Conservation (phyloP, 352 stramenopile species). For the Globisporangium abappressorium region DNA sequence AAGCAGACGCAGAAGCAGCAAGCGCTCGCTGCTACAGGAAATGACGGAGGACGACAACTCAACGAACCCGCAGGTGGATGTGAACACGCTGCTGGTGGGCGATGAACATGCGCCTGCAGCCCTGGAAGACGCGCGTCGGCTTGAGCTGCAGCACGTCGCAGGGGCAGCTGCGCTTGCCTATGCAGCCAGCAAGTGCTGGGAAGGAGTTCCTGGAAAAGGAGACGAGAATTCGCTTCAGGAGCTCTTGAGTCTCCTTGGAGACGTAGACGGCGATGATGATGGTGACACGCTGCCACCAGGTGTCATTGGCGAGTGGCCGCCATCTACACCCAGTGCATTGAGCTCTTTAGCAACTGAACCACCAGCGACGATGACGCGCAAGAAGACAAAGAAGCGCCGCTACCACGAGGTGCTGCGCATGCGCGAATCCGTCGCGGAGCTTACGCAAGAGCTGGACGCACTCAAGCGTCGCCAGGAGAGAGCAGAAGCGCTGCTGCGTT, state of each 20-base stretch:
- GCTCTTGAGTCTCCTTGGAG: background rate
- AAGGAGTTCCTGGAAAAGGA: background rate
- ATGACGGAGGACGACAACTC: too few relatives aligned
- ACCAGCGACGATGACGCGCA: background rate
- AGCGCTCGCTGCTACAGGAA: too few relatives aligned
- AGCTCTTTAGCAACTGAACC: background rate
- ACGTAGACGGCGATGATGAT: background rate
- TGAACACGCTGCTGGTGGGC: too few relatives aligned
- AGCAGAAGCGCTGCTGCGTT: background rate
- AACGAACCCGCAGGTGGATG: too few relatives aligned
- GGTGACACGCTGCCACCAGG: too few relatives aligned
- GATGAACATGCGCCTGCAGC: too few relatives aligned
- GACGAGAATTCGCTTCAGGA: background rate
- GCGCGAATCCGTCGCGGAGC: background rate
- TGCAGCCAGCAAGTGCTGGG: background rate
- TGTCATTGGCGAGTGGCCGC: background rate
- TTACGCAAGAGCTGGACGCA: background rate
- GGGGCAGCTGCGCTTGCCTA: background rate
- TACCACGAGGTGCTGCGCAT: constrained; percentile 8
- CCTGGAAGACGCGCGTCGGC: too few relatives aligned
- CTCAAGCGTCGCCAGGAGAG: background rate
- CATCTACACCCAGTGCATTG: background rate
- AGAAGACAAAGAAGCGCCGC: background rate
- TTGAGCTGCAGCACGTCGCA: background rate
- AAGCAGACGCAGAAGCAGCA: too few relatives aligned